Evolutionary conservation across 768 basidiomycete species (phyloP).

Genomic region (Porpolomopsis calyptriformis): DNA sequence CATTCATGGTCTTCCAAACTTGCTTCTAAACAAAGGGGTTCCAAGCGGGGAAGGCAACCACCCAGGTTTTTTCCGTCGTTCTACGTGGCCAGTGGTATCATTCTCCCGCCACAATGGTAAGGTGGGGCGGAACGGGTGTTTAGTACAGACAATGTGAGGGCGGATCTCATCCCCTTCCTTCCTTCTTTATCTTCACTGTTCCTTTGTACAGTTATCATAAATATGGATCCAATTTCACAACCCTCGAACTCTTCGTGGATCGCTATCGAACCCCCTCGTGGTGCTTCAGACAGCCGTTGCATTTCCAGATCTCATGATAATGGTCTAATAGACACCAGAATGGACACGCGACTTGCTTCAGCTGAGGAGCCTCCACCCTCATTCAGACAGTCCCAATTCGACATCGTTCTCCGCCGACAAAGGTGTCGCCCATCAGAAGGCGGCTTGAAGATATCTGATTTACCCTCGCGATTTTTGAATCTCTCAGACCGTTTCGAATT

Average conservation of each 20-base stretch:
- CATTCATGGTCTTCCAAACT: too few relatives aligned
- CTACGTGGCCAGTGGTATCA: too few relatives aligned
- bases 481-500: conserved; percentile 60
- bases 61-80: too few relatives aligned
- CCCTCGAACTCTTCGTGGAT: conserved; percentile 15
- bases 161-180: too few relatives aligned
- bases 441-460: conserved; percentile 27
- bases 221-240: not conserved
- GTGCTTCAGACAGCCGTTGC: not conserved
- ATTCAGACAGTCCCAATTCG: conserved; percentile 39
- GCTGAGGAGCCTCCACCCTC: conserved; percentile 25
- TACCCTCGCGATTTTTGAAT: conserved; percentile 53
- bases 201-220: not conserved
- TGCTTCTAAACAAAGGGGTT: too few relatives aligned
- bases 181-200: too few relatives aligned
- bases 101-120: too few relatives aligned
- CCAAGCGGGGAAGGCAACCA: too few relatives aligned
- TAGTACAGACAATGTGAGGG: too few relatives aligned
- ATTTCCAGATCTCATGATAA: not conserved
- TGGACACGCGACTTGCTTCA: not conserved
- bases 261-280: conserved; percentile 16
- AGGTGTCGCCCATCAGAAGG: conserved; percentile 35
- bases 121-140: too few relatives aligned
- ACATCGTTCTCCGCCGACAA: conserved; percentile 51
- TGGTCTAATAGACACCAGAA: not conserved